These are phyloP conservation scores for Fusarium sp. DNA, from an alignment of 2,329 filamentous ascomycete genomes.

Conservation along the genomic window DNA sequence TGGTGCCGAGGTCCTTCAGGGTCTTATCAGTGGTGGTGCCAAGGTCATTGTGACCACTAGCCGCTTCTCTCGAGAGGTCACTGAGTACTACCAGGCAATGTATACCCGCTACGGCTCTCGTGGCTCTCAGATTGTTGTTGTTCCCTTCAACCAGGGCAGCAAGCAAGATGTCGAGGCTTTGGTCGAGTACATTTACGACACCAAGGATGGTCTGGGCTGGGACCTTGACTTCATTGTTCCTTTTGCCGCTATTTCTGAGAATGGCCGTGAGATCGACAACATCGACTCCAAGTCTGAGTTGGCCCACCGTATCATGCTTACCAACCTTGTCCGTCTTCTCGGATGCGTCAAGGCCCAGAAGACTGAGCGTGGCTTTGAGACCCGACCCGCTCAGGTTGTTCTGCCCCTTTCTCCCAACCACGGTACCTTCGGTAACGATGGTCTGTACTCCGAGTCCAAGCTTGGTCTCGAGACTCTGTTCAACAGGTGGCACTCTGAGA, in stretches of 20 bases:
- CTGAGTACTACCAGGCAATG: conserved; percentile 99
- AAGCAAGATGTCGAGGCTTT: conserved; percentile 97
- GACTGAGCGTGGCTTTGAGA: conserved; percentile 87
- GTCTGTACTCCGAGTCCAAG: conserved; percentile 98
- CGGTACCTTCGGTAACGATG: conserved; percentile 97
- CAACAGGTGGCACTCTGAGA: conserved; percentile 98
- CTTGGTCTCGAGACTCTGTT: conserved; percentile 96
- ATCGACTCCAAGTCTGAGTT: conserved; percentile 98
- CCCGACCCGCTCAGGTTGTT: conserved; percentile 94
- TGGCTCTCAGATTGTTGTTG: conserved; percentile 95
- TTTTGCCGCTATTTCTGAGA: conserved; percentile 97
- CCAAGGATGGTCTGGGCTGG: conserved; percentile 97
- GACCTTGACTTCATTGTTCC: conserved; percentile 96
- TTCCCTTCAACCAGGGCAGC: conserved; percentile 98
- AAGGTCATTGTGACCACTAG: conserved; percentile 97
- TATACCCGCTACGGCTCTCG: conserved; percentile 93
- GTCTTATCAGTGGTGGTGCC: conserved; percentile 94
- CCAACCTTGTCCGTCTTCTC: conserved; percentile 91
- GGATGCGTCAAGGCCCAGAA: conserved; percentile 94
- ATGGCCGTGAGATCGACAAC: conserved; percentile 94
- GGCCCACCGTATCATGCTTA: conserved; percentile 98
- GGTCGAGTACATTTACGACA: conserved; percentile 94
- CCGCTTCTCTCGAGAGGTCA: conserved; percentile 95
- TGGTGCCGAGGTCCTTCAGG: conserved; percentile 94
- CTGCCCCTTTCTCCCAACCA: conserved; percentile 97